Evolutionary conservation across 2,329 filamentous ascomycete genomes (phyloP), one percentile per base, ranked within the genome.

Genomic region (Calonectria fujianensis): DNA sequence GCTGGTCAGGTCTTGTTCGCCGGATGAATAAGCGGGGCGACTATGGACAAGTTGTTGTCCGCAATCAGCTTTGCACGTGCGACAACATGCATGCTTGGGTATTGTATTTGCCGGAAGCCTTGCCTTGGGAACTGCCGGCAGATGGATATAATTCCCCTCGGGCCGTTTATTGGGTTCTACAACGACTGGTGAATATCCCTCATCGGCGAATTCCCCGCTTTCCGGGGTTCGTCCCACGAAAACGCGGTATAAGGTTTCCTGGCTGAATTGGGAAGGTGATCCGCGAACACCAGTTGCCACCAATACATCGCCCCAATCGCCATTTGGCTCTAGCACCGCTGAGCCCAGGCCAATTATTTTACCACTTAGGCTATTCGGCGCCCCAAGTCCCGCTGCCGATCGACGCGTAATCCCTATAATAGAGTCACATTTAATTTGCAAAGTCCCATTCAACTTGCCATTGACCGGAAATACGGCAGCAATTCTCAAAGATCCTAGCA

Each of bases 171-270:
- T 29, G 35, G n/a, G 14, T 16, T 41, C 18, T 41, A 41, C 18
- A 27, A 27, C 57, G n/a, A 41, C 13, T 41, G 8, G 57, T 16
- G n/a, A 41, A 63, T 63, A 63, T 63, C 57, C 57, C 57, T 63
- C 57, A 63, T 32, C 10, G 31, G 16, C 31, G 4, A 31, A 11
- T n/a, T 57, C 24, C 3, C 57, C 57, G 41, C 57, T 63, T 41
- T n/a, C 57, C 14, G 20, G 57, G 57, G 37, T 18, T 39, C 37
- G 27, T 59, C 57, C 57, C 57, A 41, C 37, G 57, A 20, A 14
- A 39, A 63, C 57, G 57, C 39, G 57, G 37, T 41, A 41, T 63
- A 63, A 63, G 57, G 57, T 63, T 63, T 63, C 37, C 37, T 24
- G 24, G 35, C 57, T 16, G 9, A 9, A 63, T 63, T 63, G 57